Evolutionary conservation across 345 rosid genomes (phyloP), one percentile per base, ranked within the genome.

Genomic region (Odontarrhena argentea): DNA sequence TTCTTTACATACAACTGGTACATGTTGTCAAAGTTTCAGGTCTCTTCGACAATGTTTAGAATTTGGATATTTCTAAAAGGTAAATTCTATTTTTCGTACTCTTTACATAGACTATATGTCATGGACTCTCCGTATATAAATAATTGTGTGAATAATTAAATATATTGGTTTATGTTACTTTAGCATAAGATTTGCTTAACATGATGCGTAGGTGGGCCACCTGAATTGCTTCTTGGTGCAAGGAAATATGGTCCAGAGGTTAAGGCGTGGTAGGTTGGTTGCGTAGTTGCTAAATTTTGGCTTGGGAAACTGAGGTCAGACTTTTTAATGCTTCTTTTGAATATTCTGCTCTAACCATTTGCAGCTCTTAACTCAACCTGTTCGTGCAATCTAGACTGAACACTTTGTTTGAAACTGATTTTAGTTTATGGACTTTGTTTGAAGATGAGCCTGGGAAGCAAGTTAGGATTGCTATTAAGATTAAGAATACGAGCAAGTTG

Each of bases 381-480:
- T 1, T 40, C 28, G 0, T 53, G 6, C 47, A 13, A 12, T 81
- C 74, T 57, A 80, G 87, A 76, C 74, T 30, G 83, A 83, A 55
- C 87, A 80, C 4, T 5, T 32, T 18, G 22, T 18, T 18, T 18
- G 22, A 18, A 18, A 18, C 22, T 18, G 22, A 18, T 18, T 18
- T 61, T 48, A 25, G 12, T 0, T 61, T 54, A 14, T 38, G 24
- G 35, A 41, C 30, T 67, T 64, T 45, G 45, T 74, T 68, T 80
- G 57, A 63, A 95, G 99, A 91, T 80, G 99, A 95, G 83, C 89
- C 98, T 67, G 99, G 96, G 66, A 95, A 95, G 87, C 99, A 95
- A 74, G 97, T 82, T 8, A 85, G 96, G 69, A 95, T 96, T 18
- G 99, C 98, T 24, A 82, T 95, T 71, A 91, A 78, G 83, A 89